Evolutionary conservation across 2,329 filamentous ascomycete species (phyloP).

Genomic region (Cladosporium sp.): DNA sequence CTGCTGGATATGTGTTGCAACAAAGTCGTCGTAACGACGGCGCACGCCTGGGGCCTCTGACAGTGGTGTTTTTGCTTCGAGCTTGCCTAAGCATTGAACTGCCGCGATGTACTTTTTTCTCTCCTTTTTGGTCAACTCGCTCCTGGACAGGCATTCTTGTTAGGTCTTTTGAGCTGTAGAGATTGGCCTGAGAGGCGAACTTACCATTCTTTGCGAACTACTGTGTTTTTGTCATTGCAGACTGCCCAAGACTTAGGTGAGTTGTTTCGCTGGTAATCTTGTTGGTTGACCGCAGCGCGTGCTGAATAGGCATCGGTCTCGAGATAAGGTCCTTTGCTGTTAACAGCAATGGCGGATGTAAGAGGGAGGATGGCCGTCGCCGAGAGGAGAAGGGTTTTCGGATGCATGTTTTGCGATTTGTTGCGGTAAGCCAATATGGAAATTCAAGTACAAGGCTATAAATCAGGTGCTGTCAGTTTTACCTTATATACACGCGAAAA

Average conservation of each 20-base stretch:
- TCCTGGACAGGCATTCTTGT: slow-evolving; percentile 17
- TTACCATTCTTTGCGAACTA: slow-evolving; percentile 47
- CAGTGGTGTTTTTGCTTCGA: slow-evolving; percentile 20
- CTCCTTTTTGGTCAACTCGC: slow-evolving; percentile 24
- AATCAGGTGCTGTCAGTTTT: background rate
- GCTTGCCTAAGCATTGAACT: slow-evolving; percentile 22
- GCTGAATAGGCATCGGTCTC: slow-evolving; percentile 1
- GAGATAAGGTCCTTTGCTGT: background rate
- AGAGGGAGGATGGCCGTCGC: slow-evolving; percentile 2
- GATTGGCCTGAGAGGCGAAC: background rate
- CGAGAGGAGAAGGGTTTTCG: background rate
- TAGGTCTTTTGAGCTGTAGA: background rate
- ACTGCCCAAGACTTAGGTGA: background rate
- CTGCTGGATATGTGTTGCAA: slow-evolving; percentile 32
- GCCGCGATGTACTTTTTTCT: slow-evolving; percentile 28
- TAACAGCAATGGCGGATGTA: background rate
- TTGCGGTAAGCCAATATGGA: no score
- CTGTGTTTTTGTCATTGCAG: slow-evolving; percentile 37
- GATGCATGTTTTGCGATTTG: background rate
- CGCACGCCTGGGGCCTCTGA: slow-evolving; percentile 28
- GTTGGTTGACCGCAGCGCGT: slow-evolving; percentile 5
- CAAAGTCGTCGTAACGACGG: slow-evolving; percentile 35
- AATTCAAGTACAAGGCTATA: background rate
- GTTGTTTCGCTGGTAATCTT: background rate
- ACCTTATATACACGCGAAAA: background rate